These are phyloP conservation scores for Camellia granthamiana DNA, from an alignment of 148 eudicot species.

Conservation along the genomic window DNA sequence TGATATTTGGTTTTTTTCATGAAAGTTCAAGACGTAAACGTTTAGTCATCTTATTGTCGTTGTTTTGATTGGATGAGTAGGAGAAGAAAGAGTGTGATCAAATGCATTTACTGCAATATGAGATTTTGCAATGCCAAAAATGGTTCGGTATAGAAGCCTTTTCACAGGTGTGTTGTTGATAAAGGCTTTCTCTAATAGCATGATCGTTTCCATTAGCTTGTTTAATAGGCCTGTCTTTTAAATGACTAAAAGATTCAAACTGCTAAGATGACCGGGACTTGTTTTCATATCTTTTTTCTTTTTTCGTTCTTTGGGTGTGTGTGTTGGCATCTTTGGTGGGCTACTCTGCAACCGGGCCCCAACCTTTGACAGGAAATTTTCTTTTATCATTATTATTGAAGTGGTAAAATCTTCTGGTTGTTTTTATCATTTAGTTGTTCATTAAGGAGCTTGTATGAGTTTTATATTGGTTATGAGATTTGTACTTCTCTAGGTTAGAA, in stretches of 20 bases:
- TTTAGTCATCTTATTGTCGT: too few species aligned
- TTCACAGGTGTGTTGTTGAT: background rate
- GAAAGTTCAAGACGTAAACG: too few species aligned
- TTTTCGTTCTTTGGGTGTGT: too few species aligned
- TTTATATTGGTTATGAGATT: background rate
- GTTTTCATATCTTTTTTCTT: too few species aligned
- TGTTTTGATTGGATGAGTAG: too few species aligned
- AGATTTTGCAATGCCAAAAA: too few species aligned
- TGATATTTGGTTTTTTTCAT: background rate
- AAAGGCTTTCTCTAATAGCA: background rate
- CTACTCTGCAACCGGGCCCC: background rate
- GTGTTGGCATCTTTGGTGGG: too few species aligned
- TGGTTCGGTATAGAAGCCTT: background rate
- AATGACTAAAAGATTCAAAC: too few species aligned
- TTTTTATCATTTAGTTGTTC: background rate
- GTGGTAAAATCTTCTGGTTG: background rate
- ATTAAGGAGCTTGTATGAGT: background rate
- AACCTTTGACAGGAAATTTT: background rate
- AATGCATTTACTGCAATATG: background rate
- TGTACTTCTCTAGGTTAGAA: background rate
- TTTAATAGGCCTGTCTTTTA: too few species aligned
- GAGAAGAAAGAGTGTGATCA: too few species aligned
- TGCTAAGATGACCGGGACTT: too few species aligned
- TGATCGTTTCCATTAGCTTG: background rate
- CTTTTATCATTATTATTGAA: background rate